These are phyloP conservation scores for Penicillium cataractarum DNA, from an alignment of 495 filamentous ascomycete species.

Conservation along the genomic window DNA sequence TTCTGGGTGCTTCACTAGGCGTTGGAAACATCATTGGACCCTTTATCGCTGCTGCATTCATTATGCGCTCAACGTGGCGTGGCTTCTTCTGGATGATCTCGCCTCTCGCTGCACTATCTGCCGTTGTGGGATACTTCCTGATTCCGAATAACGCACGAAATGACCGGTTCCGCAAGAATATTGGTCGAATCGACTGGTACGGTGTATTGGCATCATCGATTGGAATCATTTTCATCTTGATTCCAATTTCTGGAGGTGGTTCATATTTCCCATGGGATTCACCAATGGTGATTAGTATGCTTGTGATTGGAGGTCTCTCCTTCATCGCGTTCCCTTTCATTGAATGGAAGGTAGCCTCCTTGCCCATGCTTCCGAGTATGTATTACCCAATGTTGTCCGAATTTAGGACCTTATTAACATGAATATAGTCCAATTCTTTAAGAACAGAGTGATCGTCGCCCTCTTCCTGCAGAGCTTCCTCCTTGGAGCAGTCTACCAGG, in stretches of 20 bases:
- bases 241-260: slow-evolving; percentile 66
- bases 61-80: slow-evolving; percentile 51
- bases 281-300: slow-evolving; percentile 64
- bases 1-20: slow-evolving; percentile 47
- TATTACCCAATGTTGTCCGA: background rate
- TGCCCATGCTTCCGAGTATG: slow-evolving; percentile 65
- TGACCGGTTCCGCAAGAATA: slow-evolving; percentile 41
- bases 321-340: slow-evolving; percentile 55
- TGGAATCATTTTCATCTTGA: slow-evolving; percentile 59
- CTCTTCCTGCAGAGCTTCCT: slow-evolving; percentile 64
- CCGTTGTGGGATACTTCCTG: slow-evolving; percentile 45
- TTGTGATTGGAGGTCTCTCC: slow-evolving; percentile 52
- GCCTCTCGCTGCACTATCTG: slow-evolving; percentile 43
- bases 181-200: slow-evolving; percentile 59
- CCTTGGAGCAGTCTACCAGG: slow-evolving; percentile 61
- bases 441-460: slow-evolving; percentile 52
- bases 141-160: slow-evolving; percentile 47
- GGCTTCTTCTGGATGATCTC: slow-evolving; percentile 53
- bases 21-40: slow-evolving; percentile 50
- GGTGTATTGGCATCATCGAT: slow-evolving; percentile 54
- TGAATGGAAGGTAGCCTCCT: slow-evolving; percentile 59
- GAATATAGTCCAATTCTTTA: slow-evolving; percentile 54
- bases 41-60: slow-evolving; percentile 49
- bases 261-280: slow-evolving; percentile 64
- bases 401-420: slow-evolving; percentile 17